Percentiles rank a stretch among this genome's conserved stretches.
Conservation (phyloP, 1,139 yeast species). For the Hyphopichia burtonii region DNA sequence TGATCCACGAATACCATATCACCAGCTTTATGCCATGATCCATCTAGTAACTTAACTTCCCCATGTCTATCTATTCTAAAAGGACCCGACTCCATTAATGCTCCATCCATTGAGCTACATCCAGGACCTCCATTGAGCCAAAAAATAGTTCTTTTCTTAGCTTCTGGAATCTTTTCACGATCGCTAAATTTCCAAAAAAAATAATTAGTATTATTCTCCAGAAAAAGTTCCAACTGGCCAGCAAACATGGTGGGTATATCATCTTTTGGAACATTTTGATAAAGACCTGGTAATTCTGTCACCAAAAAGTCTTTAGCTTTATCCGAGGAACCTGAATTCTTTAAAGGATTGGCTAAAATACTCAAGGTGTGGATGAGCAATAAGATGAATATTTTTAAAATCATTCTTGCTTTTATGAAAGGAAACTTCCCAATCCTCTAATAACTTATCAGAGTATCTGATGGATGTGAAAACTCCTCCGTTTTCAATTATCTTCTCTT, state of each 20-base stretch:
- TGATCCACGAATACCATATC: slow-evolving; percentile 88
- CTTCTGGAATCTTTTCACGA: slow-evolving; percentile 28
- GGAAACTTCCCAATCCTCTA: too few species aligned
- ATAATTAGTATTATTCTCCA: slow-evolving; percentile 57
- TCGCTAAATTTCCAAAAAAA: slow-evolving; percentile 77
- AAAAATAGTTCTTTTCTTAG: slow-evolving; percentile 49
- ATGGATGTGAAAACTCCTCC: too few species aligned
- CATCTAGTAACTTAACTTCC: slow-evolving; percentile 56
- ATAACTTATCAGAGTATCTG: too few species aligned
- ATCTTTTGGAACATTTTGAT: slow-evolving; percentile 26
- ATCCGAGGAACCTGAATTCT: background rate
- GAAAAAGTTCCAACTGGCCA: slow-evolving; percentile 63
- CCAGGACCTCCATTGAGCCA: slow-evolving; percentile 99
- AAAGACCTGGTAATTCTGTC: slow-evolving; percentile 42
- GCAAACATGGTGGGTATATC: slow-evolving; percentile 61
- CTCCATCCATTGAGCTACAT: slow-evolving; percentile 97
- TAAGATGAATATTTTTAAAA: background rate
- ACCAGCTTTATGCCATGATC: slow-evolving; percentile 83
- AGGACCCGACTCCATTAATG: slow-evolving; percentile 91
- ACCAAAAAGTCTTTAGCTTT: slow-evolving; percentile 27
- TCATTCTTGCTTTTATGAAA: background rate
- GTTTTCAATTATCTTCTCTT: too few species aligned
- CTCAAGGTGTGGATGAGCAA: background rate
- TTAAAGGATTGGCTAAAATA: slow-evolving; percentile 1
- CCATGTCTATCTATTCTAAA: slow-evolving; percentile 55